A percentile compares a stretch with the other conserved stretches of the same genome.
These are phyloP conservation scores for Sonneratia alba DNA, from an alignment of 345 rosid genomes.

Conservation along the genomic window DNA sequence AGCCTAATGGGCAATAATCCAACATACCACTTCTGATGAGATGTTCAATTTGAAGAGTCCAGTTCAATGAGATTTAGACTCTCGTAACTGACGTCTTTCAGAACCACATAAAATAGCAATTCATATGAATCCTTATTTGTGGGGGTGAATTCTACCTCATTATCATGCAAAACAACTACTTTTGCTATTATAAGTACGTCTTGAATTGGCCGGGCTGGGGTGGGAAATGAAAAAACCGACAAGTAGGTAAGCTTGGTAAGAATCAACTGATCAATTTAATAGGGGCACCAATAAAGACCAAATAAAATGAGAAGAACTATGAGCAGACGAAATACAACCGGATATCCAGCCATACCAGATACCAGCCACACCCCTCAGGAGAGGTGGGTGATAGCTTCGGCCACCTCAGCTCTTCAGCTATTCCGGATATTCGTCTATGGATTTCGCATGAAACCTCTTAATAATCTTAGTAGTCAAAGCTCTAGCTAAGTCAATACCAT, in stretches of 20 bases:
- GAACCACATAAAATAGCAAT: slow-evolving; percentile 39
- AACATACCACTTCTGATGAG: slow-evolving; percentile 64
- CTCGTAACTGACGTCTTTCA: slow-evolving; percentile 50
- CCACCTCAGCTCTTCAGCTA: not conserved
- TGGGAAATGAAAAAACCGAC: not conserved
- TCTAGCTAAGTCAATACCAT: too few relatives aligned
- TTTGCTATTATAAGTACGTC: slow-evolving; percentile 22
- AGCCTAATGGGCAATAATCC: not conserved
- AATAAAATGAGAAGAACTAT: not conserved
- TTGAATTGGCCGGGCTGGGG: not conserved
- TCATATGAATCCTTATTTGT: not conserved
- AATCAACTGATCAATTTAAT: not conserved
- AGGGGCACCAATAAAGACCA: not conserved
- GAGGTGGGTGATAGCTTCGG: not conserved
- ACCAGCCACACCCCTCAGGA: too few relatives aligned
- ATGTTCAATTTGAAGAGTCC: slow-evolving; percentile 82
- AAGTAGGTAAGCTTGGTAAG: not conserved
- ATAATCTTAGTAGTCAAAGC: too few relatives aligned
- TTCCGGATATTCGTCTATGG: not conserved
- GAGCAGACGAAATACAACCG: not conserved
- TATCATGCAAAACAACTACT: too few relatives aligned
- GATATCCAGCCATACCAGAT: too few relatives aligned
- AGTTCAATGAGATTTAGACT: slow-evolving; percentile 60
- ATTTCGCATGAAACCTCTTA: too few relatives aligned
- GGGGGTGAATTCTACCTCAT: too few relatives aligned